phyloP scores from a whole-genome alignment of 306 rosid genomes.

The Medicago truncatula region MtrunA17r5.0-ANR NC_053048.1:28374501-28375000 shows the following conservation, averaged over 20 bases:
- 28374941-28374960: no score
- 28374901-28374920: no score
- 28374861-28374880: constrained; percentile 3
- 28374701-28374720: constrained; percentile 84
- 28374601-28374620: no score
- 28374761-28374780: constrained; percentile 31
- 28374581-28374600: no score
- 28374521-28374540: no score
- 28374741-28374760: constrained; percentile 59
- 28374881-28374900: constrained; percentile 3
- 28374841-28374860: constrained; percentile 84
- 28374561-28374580: no score
- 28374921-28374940: no score
- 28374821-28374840: constrained; percentile 74
- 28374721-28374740: constrained; percentile 72
- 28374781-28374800: constrained; percentile 81
- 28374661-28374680: constrained; percentile 63
- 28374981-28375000: no score
- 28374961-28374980: no score
- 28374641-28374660: background rate
- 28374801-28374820: constrained; percentile 81
- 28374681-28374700: constrained; percentile 84
- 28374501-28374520: no score
- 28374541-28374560: no score
- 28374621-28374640: no score